Evolutionary conservation across 1,139 yeast species (phyloP).

Genomic region (Arxiozyma slooffiae): DNA sequence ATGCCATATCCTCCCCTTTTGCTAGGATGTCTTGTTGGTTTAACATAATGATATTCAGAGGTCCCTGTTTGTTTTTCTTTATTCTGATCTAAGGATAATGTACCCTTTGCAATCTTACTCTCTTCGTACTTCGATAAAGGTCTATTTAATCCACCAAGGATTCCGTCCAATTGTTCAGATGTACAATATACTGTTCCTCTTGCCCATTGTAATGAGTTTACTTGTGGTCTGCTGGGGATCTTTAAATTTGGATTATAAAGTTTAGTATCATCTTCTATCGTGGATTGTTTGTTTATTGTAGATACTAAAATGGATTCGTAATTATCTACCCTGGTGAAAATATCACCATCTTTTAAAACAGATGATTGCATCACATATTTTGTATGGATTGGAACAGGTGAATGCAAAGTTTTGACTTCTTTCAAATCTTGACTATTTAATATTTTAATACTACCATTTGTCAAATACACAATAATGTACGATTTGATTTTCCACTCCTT

Average conservation of each 20-base stretch:
- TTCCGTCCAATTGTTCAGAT: slow-evolving; percentile 46
- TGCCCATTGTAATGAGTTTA: slow-evolving; percentile 80
- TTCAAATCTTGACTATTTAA: slow-evolving; percentile 46
- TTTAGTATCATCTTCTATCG: slow-evolving; percentile 33
- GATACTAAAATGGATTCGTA: slow-evolving; percentile 49
- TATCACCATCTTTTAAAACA: slow-evolving; percentile 63
- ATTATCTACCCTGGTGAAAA: slow-evolving; percentile 48
- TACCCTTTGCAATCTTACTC: slow-evolving; percentile 47
- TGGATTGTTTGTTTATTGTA: slow-evolving; percentile 35
- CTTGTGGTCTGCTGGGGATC: slow-evolving; percentile 72
- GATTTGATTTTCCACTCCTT: slow-evolving; percentile 33
- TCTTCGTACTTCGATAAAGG: slow-evolving; percentile 47
- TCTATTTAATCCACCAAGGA: slow-evolving; percentile 55
- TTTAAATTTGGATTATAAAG: slow-evolving; percentile 51
- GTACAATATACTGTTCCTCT: slow-evolving; percentile 59
- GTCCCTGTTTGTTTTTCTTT: slow-evolving; percentile 7
- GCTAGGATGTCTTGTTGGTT: slow-evolving; percentile 38
- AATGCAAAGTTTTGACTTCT: slow-evolving; percentile 36
- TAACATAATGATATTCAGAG: slow-evolving; percentile 36
- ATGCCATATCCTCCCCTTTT: slow-evolving; percentile 34
- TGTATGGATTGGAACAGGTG: slow-evolving; percentile 38
- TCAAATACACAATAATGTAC: slow-evolving; percentile 35
- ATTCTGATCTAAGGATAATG: slow-evolving; percentile 34
- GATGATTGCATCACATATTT: slow-evolving; percentile 36
- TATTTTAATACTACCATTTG: slow-evolving; percentile 36